Percentiles rank a stretch among this genome's conserved stretches.
Conservation (phyloP, 1,284 basidiomycete genomes). For the Schizopora paradoxa region DNA sequence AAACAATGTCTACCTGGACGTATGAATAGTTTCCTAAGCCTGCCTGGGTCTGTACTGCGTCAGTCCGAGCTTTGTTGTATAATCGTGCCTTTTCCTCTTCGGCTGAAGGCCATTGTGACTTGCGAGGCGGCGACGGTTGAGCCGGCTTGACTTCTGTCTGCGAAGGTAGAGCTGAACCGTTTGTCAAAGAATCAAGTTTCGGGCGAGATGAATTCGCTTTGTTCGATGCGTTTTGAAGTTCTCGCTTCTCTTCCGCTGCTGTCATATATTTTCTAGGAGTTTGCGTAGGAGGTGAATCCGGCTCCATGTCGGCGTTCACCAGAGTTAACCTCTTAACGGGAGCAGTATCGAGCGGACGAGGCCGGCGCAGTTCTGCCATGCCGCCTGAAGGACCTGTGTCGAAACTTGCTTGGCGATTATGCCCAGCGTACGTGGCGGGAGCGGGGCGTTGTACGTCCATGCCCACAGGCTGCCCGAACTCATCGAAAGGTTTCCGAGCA, state of each 20-base stretch:
- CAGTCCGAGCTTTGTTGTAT: conserved; percentile 52
- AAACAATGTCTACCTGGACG: no score
- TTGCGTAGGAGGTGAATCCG: conserved; percentile 14
- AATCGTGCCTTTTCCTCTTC: conserved; percentile 69
- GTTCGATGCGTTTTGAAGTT: conserved; percentile 2
- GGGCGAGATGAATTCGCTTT: conserved; percentile 4
- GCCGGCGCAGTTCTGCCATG: no score
- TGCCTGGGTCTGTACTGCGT: conserved; percentile 24
- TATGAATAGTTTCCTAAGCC: conserved; percentile 12
- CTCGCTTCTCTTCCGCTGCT: conserved; percentile 14
- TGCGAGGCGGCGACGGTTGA: conserved; percentile 19
- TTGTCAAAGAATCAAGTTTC: not conserved
- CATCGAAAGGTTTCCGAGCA: no score
- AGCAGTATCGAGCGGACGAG: conserved; percentile 2
- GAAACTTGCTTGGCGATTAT: conserved; percentile 25
- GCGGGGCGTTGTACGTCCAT: no score
- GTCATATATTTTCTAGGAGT: conserved; percentile 15
- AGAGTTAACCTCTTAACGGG: conserved; percentile 18
- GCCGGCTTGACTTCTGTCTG: conserved; percentile 8
- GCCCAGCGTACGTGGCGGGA: no score
- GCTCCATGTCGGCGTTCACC: conserved; percentile 18
- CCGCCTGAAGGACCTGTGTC: conserved; percentile 8
- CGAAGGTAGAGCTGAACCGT: conserved; percentile 6
- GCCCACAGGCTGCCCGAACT: no score
- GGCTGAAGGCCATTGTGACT: conserved; percentile 53